Conservation (phyloP, 106 monocot genomes). For the Allium cepa region DNA sequence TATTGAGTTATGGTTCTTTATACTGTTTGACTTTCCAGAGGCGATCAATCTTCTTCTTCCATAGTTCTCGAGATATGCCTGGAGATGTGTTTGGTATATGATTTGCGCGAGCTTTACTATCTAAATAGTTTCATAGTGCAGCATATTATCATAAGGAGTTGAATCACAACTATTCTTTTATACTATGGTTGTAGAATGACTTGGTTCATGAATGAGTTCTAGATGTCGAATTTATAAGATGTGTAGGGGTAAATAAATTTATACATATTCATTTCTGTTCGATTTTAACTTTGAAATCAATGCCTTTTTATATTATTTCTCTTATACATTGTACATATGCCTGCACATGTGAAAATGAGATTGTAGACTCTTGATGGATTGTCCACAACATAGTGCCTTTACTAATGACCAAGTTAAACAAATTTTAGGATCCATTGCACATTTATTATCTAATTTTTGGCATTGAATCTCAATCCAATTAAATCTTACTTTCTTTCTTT, state of each 20-base stretch:
- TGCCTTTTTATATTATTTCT: neutral
- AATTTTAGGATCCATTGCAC: too few species aligned
- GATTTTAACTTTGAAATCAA: neutral
- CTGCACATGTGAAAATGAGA: constrained; percentile 41
- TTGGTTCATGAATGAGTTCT: constrained; percentile 84
- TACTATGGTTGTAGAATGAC: constrained; percentile 44
- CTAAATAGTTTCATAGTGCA: neutral
- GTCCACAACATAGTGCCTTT: constrained; percentile 41
- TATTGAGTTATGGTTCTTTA: too few species aligned
- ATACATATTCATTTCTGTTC: neutral
- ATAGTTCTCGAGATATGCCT: constrained; percentile 43
- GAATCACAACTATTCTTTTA: neutral
- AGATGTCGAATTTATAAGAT: constrained; percentile 65
- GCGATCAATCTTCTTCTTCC: too few species aligned
- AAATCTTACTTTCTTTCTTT: too few species aligned
- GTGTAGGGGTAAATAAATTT: constrained; percentile 48
- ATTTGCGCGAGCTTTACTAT: constrained; percentile 23
- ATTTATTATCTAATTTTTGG: too few species aligned
- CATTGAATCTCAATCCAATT: too few species aligned
- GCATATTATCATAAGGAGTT: too few species aligned
- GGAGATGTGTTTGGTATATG: constrained; percentile 72
- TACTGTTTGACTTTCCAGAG: too few species aligned
- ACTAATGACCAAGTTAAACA: constrained; percentile 18
- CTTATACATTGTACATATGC: neutral
- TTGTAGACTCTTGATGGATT: constrained; percentile 51